Conservation (phyloP, 768 basidiomycete species). For the Flagelloscypha sp. region DNA sequence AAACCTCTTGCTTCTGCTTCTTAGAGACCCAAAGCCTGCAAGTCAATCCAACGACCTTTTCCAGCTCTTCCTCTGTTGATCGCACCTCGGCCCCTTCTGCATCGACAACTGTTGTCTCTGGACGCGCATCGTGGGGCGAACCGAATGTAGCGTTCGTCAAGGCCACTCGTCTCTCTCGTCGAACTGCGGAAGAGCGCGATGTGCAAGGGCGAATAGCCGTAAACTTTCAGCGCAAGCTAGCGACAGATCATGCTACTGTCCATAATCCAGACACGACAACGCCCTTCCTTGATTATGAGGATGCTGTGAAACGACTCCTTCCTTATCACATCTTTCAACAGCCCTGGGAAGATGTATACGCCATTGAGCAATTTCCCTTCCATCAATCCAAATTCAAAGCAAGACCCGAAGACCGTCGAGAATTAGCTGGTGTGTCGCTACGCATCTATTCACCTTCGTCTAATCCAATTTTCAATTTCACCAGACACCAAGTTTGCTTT, state of each 20-base stretch:
- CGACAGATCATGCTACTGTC: constrained; percentile 53
- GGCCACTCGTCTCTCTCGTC: constrained; percentile 11
- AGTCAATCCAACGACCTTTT: constrained; percentile 13
- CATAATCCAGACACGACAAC: constrained; percentile 61
- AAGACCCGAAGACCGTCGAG: constrained; percentile 30
- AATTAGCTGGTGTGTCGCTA: constrained; percentile 46
- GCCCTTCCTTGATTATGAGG: constrained; percentile 53
- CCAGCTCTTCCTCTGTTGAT: constrained; percentile 13
- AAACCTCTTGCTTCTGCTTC: constrained; percentile 4
- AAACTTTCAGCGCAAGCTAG: constrained; percentile 51
- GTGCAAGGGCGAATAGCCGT: constrained; percentile 1
- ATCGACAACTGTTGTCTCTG: constrained; percentile 17
- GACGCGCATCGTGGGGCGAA: constrained; percentile 1
- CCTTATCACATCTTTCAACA: constrained; percentile 79
- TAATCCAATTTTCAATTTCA: constrained; percentile 8
- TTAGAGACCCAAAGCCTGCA: constrained; percentile 13
- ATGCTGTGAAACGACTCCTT: constrained; percentile 63
- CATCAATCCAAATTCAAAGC: constrained; percentile 62
- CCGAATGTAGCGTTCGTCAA: neutral
- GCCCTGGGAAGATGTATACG: constrained; percentile 53
- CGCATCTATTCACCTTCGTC: neutral
- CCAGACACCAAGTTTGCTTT: constrained; percentile 67
- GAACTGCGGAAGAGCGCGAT: neutral
- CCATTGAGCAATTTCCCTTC: constrained; percentile 15
- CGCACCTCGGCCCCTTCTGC: constrained; percentile 16